Evolutionary conservation across 208 protist genomes (phyloP), one percentile per base, ranked within the genome.

Genomic region (Trypanosoma grayi): DNA sequence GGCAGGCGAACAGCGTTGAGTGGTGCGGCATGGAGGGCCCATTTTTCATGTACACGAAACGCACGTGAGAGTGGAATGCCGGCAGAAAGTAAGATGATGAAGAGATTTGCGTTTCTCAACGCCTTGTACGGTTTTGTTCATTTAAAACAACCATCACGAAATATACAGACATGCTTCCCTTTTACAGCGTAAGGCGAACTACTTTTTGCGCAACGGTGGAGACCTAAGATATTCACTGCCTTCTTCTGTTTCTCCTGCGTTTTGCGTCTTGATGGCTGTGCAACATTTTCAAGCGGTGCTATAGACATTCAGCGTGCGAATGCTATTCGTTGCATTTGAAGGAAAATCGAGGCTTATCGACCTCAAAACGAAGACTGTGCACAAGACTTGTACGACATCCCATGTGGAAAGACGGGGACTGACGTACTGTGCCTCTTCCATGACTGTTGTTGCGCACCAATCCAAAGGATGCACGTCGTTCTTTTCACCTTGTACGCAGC

Each of bases 261-360:
- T 39, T 39, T 39, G 9, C 11, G 9, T 39, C 9, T 7, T 7
- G 34, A 11, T 39, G 34, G 34, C 11, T 39, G n/a, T n/a, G n/a
- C n/a, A n/a, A n/a, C n/a, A n/a, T n/a, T n/a, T n/a, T n/a, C n/a
- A n/a, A n/a, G n/a, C n/a, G n/a, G n/a, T n/a, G n/a, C n/a, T n/a
- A n/a, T n/a, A n/a, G n/a, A n/a, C n/a, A n/a, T n/a, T n/a, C n/a
- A n/a, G n/a, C n/a, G n/a, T n/a, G 27, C 2, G 0, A 24, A 91
- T 94, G 87, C 53, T 94, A 11, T 94, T 90, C 51, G 54, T 94
- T 55, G 68, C 85, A 11, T 60, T 65, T 10, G 73, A 81, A 22
- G 73, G 64, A 2, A 69, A 75, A 24, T 81, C 74, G 6, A 27
- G 66, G 43, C 70, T 95, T 46, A 33, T 88, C 24, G 77, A 92